Evolutionary conservation across 2,329 filamentous ascomycete genomes (phyloP).

Genomic region (Trichoderma guizhouense): DNA sequence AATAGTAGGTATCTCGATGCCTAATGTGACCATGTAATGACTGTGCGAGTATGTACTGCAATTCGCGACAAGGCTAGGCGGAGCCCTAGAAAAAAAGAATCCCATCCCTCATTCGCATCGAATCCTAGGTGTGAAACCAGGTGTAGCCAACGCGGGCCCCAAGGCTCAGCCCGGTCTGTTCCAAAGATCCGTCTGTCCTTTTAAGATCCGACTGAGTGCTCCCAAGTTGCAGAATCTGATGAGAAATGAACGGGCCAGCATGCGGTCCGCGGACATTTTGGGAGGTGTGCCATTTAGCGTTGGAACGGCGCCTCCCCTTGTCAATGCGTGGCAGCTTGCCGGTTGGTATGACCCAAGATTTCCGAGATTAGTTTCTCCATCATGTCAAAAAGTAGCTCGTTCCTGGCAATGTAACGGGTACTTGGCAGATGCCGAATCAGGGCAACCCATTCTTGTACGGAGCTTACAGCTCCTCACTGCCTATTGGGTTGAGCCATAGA

Average conservation of each 20-base stretch:
- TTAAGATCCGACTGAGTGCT: conserved; percentile 18
- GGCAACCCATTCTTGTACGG: neutral
- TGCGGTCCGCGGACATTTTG: conserved; percentile 14
- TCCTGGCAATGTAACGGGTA: conserved; percentile 9
- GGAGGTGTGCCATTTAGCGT: conserved; percentile 13
- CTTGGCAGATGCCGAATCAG: neutral
- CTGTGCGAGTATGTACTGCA: neutral
- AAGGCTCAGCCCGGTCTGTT: neutral
- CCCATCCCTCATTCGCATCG: neutral
- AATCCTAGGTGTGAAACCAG: neutral
- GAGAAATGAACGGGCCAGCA: conserved; percentile 17
- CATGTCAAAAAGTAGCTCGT: conserved; percentile 16
- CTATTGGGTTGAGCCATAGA: neutral
- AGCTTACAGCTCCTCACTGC: neutral
- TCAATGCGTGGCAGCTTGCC: conserved; percentile 18
- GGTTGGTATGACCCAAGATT: conserved; percentile 20
- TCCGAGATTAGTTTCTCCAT: conserved; percentile 19
- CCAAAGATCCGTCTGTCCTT: conserved; percentile 19
- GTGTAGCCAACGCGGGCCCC: neutral
- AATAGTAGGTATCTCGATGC: neutral
- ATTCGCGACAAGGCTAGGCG: neutral
- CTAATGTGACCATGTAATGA: neutral
- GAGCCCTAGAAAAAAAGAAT: neutral
- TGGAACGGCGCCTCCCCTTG: conserved; percentile 14
- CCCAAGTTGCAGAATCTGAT: conserved; percentile 16